A percentile compares a stretch with the other conserved stretches of the same genome.
These are phyloP conservation scores for Keithomyces neogunnii DNA, from an alignment of 2,329 filamentous ascomycete genomes.

Conservation along the genomic window DNA sequence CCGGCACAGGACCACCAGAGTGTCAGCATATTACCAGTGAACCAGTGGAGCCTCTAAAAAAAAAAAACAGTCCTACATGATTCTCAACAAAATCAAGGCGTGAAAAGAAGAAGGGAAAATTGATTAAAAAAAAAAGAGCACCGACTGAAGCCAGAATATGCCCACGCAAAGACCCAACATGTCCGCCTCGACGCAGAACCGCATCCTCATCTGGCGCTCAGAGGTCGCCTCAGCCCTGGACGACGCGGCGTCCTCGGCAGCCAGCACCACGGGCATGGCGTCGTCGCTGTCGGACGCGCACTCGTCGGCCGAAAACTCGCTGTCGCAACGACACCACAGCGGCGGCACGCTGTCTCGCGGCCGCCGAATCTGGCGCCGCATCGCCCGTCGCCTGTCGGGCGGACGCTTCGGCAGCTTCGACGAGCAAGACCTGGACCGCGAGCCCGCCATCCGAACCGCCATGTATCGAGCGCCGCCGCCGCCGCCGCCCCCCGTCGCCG, in stretches of 20 bases:
- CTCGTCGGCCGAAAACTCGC: constrained; percentile 5
- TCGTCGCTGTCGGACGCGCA: constrained; percentile 8
- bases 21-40: too few species aligned
- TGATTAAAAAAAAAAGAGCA: too few species aligned
- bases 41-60: too few species aligned
- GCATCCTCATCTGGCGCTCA: constrained; percentile 41
- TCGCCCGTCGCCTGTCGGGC: constrained; percentile 13
- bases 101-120: too few species aligned
- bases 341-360: constrained; percentile 8
- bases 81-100: too few species aligned
- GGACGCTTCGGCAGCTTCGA: constrained; percentile 7
- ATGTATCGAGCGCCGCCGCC: constrained; percentile 24
- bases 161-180: neutral
- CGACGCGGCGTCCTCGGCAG: constrained; percentile 16
- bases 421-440: constrained; percentile 6
- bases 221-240: constrained; percentile 34
- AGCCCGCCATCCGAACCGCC: constrained; percentile 19
- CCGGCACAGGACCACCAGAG: too few species aligned
- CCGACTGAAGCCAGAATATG: neutral
- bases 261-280: constrained; percentile 15
- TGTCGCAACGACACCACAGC: neutral
- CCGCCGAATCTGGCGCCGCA: constrained; percentile 15
- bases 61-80: too few species aligned
- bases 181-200: constrained; percentile 11
- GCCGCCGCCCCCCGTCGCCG: constrained; percentile 9